Base-by-base conservation (phyloP, 495 filamentous ascomycete species). In the Apodospora peruviana region DNA sequence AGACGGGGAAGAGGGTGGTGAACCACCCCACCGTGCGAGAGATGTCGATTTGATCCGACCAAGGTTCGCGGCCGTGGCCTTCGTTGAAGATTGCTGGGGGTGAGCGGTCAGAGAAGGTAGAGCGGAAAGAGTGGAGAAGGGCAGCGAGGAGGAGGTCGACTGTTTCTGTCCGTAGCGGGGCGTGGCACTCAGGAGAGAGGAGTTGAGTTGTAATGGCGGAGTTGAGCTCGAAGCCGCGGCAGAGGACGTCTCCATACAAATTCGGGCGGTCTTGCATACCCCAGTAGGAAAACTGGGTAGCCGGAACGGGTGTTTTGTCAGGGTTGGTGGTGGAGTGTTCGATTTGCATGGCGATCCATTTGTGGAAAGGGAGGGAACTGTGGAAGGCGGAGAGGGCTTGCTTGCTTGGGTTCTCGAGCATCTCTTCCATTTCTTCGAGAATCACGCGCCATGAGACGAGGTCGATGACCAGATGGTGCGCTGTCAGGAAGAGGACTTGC, bases 401-500 rank as follows among this genome's bases (percentile, higher is more conserved):
- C 4, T n/a, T 25, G 0, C 63, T 59, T n/a, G n/a, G n/a, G 40
- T 68, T 58, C 5, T 66, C 25, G 0, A 85, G 55, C 2, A 79
- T 25, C 7, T 81, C 75, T 48, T 83, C 80, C 23, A 84, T 29
- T 29, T 85, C 81, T 39, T 80, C 67, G 2, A 83, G 58, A 1
- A 84, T 74, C 0, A 83, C 70, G 11, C 78, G 64, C 81, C 80
- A 85, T 0, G 81, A 84, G 3, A 84, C 79, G 27, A 83, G 73
- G 45, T 85, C 81, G 27, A 83, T 69, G 5, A 83, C 75, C 9
- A 82, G 51, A 51, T 84, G 81, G 47, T 84, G 79, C 5, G 67
- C 78, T 19, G 72, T 71, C 62, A 85, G 61, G 14, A 79, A 81
- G 9, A 83, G 45, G 1, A 74, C 48, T 42, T 72, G 42, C 14